Conservation (phyloP, 805 yeast species). For the Yamadazyma ubonensis region DNA sequence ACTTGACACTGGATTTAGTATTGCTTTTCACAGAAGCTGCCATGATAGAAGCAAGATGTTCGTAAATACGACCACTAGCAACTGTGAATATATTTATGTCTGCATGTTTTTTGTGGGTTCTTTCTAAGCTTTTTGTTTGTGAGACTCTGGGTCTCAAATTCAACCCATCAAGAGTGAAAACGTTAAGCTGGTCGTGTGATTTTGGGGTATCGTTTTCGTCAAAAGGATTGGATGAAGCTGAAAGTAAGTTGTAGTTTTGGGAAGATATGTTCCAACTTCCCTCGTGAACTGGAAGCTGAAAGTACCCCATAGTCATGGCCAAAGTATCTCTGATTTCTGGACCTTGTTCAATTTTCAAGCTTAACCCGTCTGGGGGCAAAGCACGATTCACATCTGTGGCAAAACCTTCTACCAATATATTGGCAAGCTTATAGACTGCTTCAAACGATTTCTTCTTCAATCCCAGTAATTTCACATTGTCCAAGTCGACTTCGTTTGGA, state of each 20-base stretch:
- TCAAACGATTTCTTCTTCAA: neutral
- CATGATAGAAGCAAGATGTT: constrained; percentile 74
- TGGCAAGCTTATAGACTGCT: constrained; percentile 46
- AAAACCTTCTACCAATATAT: constrained; percentile 69
- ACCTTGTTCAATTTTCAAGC: constrained; percentile 36
- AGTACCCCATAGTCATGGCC: constrained; percentile 83
- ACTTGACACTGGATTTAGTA: constrained; percentile 58
- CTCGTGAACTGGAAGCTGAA: constrained; percentile 72
- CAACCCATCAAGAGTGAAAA: constrained; percentile 47
- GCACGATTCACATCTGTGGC: constrained; percentile 46
- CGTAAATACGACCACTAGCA: constrained; percentile 81
- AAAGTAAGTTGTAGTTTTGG: constrained; percentile 24
- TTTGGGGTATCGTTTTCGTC: constrained; percentile 27
- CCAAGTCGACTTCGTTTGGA: constrained; percentile 44
- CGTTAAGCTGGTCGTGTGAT: constrained; percentile 26
- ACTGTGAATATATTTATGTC: constrained; percentile 72
- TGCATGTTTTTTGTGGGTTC: neutral
- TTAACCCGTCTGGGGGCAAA: constrained; percentile 50
- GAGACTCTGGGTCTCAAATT: constrained; percentile 46
- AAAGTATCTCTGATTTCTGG: constrained; percentile 46
- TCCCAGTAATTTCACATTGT: constrained; percentile 46
- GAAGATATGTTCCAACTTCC: constrained; percentile 63
- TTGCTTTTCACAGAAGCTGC: constrained; percentile 74
- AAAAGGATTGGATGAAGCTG: constrained; percentile 44
- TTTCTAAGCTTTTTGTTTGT: constrained; percentile 16